Percentiles rank a stretch among this genome's conserved stretches.
These are phyloP conservation scores for Celoporthe dispersa DNA, from an alignment of 2,329 filamentous ascomycete species.

Conservation along the genomic window DNA sequence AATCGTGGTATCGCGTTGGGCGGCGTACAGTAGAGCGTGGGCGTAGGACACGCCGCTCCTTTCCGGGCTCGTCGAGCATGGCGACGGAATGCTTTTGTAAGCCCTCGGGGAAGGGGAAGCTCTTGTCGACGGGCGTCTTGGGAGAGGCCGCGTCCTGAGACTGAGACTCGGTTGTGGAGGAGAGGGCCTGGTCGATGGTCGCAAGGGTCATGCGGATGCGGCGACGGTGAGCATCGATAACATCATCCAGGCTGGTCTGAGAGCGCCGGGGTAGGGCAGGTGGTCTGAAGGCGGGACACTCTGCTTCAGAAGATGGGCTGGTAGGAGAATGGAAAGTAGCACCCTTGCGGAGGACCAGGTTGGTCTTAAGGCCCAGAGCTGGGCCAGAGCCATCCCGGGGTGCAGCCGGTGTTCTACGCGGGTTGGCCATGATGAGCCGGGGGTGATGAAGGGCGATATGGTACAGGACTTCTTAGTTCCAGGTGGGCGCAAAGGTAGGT, in stretches of 20 bases:
- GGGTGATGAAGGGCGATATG: conserved; percentile 33
- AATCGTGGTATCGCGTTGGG: conserved; percentile 68
- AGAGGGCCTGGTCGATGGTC: conserved; percentile 66
- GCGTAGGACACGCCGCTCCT: conserved; percentile 55
- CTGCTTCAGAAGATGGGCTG: conserved; percentile 39
- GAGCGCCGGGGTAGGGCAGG: conserved; percentile 66
- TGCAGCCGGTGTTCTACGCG: conserved; percentile 49
- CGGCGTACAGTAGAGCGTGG: conserved; percentile 56
- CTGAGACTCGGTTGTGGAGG: conserved; percentile 45
- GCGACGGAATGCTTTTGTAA: conserved; percentile 61
- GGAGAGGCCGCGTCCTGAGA: conserved; percentile 33
- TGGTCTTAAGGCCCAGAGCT: conserved; percentile 56
- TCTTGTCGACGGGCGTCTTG: conserved; percentile 56
- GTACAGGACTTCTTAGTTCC: conserved; percentile 25
- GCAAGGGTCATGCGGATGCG: conserved; percentile 70
- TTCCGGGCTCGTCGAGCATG: conserved; percentile 48
- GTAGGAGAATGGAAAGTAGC: conserved; percentile 67
- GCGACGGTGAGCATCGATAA: conserved; percentile 70
- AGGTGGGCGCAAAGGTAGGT: conserved; percentile 22
- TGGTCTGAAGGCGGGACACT: conserved; percentile 49
- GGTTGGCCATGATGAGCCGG: conserved; percentile 42
- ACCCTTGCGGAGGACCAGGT: conserved; percentile 68
- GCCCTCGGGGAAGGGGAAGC: conserved; percentile 62
- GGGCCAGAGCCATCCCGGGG: conserved; percentile 46
- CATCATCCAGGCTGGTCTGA: conserved; percentile 72